These are phyloP conservation scores for Komagataella populi DNA, from an alignment of 805 yeast genomes.

Conservation along the genomic window DNA sequence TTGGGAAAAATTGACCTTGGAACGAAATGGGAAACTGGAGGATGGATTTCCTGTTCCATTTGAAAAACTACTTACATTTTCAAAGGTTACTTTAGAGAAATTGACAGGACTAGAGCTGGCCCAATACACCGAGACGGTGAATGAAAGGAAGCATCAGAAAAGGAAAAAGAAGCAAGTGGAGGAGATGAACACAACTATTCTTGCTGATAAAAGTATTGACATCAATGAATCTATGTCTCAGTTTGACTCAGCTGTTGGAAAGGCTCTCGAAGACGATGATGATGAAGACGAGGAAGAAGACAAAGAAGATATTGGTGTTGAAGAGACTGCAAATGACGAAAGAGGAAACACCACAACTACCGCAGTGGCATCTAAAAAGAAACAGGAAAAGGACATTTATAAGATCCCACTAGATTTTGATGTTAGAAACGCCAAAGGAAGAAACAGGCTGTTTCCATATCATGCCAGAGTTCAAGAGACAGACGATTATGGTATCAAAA, in stretches of 20 bases:
- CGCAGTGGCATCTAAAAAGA: slow-evolving; percentile 2
- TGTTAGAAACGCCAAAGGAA: slow-evolving; percentile 33
- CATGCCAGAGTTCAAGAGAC: slow-evolving; percentile 40
- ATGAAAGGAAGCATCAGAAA: slow-evolving; percentile 27
- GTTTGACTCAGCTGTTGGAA: slow-evolving; percentile 10
- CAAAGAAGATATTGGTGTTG: slow-evolving; percentile 9
- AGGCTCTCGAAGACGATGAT: slow-evolving; percentile 19
- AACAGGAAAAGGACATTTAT: slow-evolving; percentile 21
- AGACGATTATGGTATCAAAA: slow-evolving; percentile 83
- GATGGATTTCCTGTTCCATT: slow-evolving; percentile 54
- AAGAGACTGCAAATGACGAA: slow-evolving; percentile 9
- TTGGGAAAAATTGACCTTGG: slow-evolving; percentile 34
- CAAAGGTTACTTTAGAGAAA: slow-evolving; percentile 30
- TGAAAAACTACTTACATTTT: slow-evolving; percentile 26
- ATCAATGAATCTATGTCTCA: background rate
- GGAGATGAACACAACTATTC: slow-evolving; percentile 9
- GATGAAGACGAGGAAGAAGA: slow-evolving; percentile 12
- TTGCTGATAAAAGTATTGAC: background rate
- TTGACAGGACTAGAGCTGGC: slow-evolving; percentile 36
- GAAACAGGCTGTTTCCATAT: slow-evolving; percentile 66
- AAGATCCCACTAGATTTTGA: slow-evolving; percentile 41
- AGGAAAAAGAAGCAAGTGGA: slow-evolving; percentile 18
- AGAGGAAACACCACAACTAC: slow-evolving; percentile 6
- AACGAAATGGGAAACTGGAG: slow-evolving; percentile 24
- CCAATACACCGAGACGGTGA: slow-evolving; percentile 30